These are phyloP conservation scores for Coelastrella sp. DNA, from an alignment of 139 green algal genomes.

Conservation along the genomic window DNA sequence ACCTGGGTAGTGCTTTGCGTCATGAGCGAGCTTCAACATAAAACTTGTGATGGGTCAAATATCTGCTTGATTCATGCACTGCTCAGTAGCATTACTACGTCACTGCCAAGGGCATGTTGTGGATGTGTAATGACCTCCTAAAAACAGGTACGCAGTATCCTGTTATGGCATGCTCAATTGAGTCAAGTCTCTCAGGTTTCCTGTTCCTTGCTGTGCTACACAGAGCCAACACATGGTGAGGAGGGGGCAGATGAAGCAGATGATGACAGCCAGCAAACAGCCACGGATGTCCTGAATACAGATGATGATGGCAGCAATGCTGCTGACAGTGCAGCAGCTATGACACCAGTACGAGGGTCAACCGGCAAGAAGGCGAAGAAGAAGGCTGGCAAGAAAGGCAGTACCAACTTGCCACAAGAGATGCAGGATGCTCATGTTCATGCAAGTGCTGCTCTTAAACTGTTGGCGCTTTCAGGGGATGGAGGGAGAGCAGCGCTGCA, in stretches of 20 bases:
- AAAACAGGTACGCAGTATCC: too few relatives aligned
- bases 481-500: not conserved
- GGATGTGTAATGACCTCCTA: too few relatives aligned
- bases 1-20: too few relatives aligned
- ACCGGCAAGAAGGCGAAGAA: not conserved
- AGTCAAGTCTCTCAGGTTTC: too few relatives aligned
- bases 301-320: too few relatives aligned
- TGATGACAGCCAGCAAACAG: not conserved
- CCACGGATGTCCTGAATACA: too few relatives aligned
- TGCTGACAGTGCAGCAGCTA: not conserved
- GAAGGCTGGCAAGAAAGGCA: not conserved
- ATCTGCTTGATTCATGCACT: too few relatives aligned
- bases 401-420: not conserved
- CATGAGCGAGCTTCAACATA: too few relatives aligned
- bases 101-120: too few relatives aligned
- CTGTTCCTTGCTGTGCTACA: not conserved
- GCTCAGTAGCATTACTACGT: too few relatives aligned
- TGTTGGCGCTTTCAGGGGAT: conserved; percentile 30
- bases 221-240: conserved; percentile 27
- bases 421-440: not conserved
- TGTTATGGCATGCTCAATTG: too few relatives aligned
- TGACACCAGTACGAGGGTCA: not conserved
- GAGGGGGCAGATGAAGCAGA: not conserved
- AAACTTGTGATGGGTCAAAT: too few relatives aligned
- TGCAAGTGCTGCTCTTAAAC: conserved; percentile 25